phyloP scores from a whole-genome alignment of 768 basidiomycete genomes.

The Suillus luteus region DNA sequence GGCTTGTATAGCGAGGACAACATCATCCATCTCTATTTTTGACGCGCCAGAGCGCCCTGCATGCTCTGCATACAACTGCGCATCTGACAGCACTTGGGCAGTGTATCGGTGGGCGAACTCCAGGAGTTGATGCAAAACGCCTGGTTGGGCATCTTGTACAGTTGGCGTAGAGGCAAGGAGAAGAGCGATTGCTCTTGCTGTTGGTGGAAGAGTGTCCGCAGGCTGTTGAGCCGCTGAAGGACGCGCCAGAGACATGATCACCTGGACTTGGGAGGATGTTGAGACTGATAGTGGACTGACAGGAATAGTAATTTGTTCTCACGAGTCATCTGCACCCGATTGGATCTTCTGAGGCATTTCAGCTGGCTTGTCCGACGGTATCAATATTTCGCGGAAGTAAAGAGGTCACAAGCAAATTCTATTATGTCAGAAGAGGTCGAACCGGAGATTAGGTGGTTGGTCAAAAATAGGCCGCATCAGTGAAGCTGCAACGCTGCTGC shows the following conservation, averaged over 20 bases:
- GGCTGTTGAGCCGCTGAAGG: conserved; percentile 32
- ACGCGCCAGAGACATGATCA: conserved; percentile 40
- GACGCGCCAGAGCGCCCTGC: conserved; percentile 62
- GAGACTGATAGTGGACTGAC: background rate
- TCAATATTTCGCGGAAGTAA: background rate
- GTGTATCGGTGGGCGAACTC: conserved; percentile 88
- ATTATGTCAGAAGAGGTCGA: background rate
- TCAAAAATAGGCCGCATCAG: background rate
- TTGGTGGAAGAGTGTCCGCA: conserved; percentile 76
- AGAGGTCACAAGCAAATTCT: background rate
- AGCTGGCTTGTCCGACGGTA: background rate
- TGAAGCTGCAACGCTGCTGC: background rate
- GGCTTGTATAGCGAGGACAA: conserved; percentile 80
- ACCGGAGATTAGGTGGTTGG: background rate
- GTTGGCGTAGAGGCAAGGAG: conserved; percentile 81
- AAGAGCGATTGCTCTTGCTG: conserved; percentile 81
- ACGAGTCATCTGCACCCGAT: background rate
- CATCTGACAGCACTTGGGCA: conserved; percentile 80
- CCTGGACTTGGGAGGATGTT: background rate
- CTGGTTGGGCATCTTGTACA: conserved; percentile 84
- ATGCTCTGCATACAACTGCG: conserved; percentile 85
- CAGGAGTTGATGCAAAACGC: conserved; percentile 82
- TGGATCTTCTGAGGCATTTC: no score
- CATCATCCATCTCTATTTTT: conserved; percentile 83
- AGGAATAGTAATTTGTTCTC: background rate